phyloP scores from a whole-genome alignment of 495 filamentous ascomycete genomes.

The Penicillium silybi region DNA sequence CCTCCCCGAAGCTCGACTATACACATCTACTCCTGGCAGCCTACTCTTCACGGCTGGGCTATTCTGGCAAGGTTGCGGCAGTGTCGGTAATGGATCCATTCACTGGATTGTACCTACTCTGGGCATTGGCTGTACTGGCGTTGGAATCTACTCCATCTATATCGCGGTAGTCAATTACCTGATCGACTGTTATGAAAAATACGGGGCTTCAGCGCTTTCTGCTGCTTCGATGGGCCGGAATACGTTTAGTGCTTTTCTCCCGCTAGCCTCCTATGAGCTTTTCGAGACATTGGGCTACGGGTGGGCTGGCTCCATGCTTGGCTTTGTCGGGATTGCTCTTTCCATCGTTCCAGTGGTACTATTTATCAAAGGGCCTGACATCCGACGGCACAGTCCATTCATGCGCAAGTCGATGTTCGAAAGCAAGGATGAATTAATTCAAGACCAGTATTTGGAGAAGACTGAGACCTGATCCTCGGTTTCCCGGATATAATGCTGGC shows the following conservation, averaged over 20 bases:
- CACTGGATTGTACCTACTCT: slow-evolving; percentile 42
- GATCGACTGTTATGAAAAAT: slow-evolving; percentile 43
- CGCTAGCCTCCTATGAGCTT: slow-evolving; percentile 35
- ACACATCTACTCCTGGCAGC: slow-evolving; percentile 36
- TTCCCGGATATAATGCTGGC: too few relatives aligned
- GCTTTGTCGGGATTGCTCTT: slow-evolving; percentile 36
- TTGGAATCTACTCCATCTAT: slow-evolving; percentile 45
- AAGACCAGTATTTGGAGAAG: slow-evolving; percentile 12
- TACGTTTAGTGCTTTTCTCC: slow-evolving; percentile 32
- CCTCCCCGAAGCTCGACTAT: slow-evolving; percentile 41
- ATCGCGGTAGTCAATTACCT: slow-evolving; percentile 48
- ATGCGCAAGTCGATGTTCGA: slow-evolving; percentile 33
- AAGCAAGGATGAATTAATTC: slow-evolving; percentile 13
- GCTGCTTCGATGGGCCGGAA: slow-evolving; percentile 36
- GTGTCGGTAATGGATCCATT: slow-evolving; percentile 30
- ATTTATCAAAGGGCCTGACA: slow-evolving; percentile 32
- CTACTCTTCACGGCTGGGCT: slow-evolving; percentile 38
- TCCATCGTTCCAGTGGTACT: slow-evolving; percentile 35
- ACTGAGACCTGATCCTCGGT: background rate
- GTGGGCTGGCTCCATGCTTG: slow-evolving; percentile 43
- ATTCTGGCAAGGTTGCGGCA: slow-evolving; percentile 43
- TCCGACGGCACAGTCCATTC: slow-evolving; percentile 32
- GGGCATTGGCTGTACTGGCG: slow-evolving; percentile 28
- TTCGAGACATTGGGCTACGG: slow-evolving; percentile 40
- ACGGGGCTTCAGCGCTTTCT: slow-evolving; percentile 33